Evolutionary conservation across 2,329 filamentous ascomycete genomes (phyloP).

Genomic region (Paecilomyces variotii): DNA sequence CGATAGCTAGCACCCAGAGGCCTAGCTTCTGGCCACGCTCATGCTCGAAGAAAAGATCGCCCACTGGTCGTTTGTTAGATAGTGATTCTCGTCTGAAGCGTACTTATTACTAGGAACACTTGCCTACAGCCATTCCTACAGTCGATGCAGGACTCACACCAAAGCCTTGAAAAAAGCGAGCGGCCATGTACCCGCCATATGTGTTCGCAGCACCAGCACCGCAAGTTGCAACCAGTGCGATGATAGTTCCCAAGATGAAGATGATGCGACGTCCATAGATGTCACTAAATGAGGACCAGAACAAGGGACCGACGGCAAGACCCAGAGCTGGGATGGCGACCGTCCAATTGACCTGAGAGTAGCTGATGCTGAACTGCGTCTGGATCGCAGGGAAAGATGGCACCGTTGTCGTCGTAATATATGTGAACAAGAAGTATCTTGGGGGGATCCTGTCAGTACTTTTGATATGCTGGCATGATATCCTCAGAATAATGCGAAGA

Average conservation of each 20-base stretch:
- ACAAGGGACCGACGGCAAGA: constrained; percentile 43
- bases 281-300: constrained; percentile 44
- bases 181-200: constrained; percentile 49
- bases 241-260: constrained; percentile 38
- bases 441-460: not conserved
- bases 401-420: constrained; percentile 50
- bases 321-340: constrained; percentile 47
- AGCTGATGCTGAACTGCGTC: constrained; percentile 37
- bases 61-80: constrained; percentile 24
- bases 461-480: not conserved
- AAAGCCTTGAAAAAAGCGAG: constrained; percentile 51
- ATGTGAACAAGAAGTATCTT: constrained; percentile 52
- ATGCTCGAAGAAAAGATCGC: constrained; percentile 50
- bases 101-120: constrained; percentile 1
- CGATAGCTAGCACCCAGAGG: constrained; percentile 50
- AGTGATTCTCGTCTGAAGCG: not conserved
- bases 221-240: constrained; percentile 36
- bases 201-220: constrained; percentile 33
- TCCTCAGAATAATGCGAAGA: not conserved
- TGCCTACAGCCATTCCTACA: constrained; percentile 45
- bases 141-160: constrained; percentile 48
- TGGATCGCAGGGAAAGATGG: constrained; percentile 47
- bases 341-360: constrained; percentile 47
- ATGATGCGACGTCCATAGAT: constrained; percentile 46
- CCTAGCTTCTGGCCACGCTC: constrained; percentile 49